Conservation (phyloP, 306 rosid genomes). For the Amphicarpaea edgeworthii region DNA sequence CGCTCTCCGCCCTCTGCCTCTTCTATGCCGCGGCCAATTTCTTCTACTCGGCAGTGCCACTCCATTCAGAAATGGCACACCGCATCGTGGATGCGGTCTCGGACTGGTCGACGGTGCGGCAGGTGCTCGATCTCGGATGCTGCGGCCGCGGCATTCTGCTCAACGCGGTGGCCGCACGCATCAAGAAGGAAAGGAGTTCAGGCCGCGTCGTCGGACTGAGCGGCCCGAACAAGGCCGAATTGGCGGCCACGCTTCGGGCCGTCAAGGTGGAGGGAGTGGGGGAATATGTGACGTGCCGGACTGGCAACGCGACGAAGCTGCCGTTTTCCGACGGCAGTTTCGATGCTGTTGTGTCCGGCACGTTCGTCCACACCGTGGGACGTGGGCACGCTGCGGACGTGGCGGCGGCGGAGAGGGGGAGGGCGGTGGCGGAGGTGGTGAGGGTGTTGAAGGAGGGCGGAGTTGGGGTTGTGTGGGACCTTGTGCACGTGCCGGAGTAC, state of each 20-base stretch:
- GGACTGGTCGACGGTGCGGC: background rate
- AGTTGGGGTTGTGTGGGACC: constrained; percentile 20
- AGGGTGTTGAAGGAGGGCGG: constrained; percentile 20
- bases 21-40: constrained; percentile 23
- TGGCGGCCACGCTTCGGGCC: constrained; percentile 6
- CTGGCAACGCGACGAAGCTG: background rate
- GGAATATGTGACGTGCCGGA: constrained; percentile 14
- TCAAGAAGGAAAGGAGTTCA: background rate
- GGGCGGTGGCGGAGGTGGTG: constrained; percentile 13
- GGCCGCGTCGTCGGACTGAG: background rate
- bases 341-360: background rate
- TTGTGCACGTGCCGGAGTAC: constrained; percentile 31
- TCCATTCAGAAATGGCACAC: background rate
- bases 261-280: background rate
- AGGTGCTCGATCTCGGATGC: background rate
- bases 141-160: background rate
- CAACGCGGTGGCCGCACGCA: background rate
- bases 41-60: constrained; percentile 17
- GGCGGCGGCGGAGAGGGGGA: constrained; percentile 16
- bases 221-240: background rate
- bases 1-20: constrained; percentile 2
- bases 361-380: background rate
- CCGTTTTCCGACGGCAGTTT: background rate
- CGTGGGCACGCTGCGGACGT: background rate
- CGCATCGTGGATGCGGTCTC: background rate